These are phyloP conservation scores for Nelumbo lutea DNA, from an alignment of 164 flowering plant species.

Conservation along the genomic window DNA sequence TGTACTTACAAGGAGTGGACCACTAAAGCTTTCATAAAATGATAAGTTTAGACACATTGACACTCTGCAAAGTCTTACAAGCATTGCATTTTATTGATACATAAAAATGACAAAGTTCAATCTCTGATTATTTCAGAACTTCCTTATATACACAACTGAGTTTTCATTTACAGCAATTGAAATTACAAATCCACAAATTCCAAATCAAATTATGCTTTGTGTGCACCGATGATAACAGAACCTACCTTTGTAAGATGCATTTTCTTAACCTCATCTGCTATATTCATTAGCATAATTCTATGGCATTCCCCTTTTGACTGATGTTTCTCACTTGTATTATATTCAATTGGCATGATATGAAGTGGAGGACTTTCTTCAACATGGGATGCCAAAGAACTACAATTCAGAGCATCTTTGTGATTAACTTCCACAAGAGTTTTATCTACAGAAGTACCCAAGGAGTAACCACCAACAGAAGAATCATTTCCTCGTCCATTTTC, in stretches of 20 bases:
- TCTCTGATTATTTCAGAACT: neutral
- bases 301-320: conserved; percentile 18
- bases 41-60: no score
- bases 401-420: conserved; percentile 9
- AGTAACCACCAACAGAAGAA: conserved; percentile 22
- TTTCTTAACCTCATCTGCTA: conserved; percentile 75
- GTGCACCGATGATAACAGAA: conserved; percentile 1
- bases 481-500: conserved; percentile 19
- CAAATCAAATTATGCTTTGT: neutral
- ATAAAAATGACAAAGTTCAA: neutral
- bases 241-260: conserved; percentile 57
- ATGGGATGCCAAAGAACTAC: conserved; percentile 9
- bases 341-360: conserved; percentile 15
- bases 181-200: neutral
- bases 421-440: conserved; percentile 19
- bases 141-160: neutral
- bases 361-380: conserved; percentile 16
- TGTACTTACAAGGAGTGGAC: no score
- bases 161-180: neutral
- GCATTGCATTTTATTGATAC: no score
- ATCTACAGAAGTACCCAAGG: conserved; percentile 17
- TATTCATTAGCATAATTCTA: conserved; percentile 77
- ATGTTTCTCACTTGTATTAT: conserved; percentile 12
- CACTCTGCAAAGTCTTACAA: no score
- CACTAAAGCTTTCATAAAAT: no score